These are phyloP conservation scores for Xylariaceae sp. DNA, from an alignment of 2,329 filamentous ascomycete species.

Conservation along the genomic window DNA sequence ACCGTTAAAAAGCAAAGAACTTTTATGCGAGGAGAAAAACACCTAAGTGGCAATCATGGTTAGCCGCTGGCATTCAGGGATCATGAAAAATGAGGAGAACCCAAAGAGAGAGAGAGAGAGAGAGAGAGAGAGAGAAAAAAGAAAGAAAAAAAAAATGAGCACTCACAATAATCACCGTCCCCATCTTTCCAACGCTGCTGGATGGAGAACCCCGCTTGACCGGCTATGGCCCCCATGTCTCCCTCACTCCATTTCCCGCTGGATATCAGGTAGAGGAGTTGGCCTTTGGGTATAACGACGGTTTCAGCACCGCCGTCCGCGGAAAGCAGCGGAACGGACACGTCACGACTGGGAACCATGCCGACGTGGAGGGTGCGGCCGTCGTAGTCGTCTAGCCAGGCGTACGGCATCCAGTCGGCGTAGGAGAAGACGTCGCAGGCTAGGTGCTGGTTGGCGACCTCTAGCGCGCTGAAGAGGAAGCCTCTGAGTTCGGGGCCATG, in stretches of 20 bases:
- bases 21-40: neutral
- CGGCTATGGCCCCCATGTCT: neutral
- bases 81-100: neutral
- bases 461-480: constrained; percentile 1
- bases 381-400: constrained; percentile 1
- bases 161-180: constrained; percentile 6
- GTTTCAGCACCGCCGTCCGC: neutral
- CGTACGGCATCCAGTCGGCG: constrained; percentile 1
- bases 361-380: constrained; percentile 1
- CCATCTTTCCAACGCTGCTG: constrained; percentile 3
- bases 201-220: constrained; percentile 3
- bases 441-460: neutral
- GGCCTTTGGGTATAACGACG: neutral
- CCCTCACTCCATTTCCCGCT: constrained; percentile 9
- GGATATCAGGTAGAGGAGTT: neutral
- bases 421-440: neutral
- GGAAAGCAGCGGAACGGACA: neutral
- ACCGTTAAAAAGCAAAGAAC: neutral
- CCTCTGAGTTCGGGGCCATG: neutral
- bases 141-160: neutral
- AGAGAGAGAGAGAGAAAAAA: too few relatives aligned
- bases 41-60: neutral
- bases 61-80: neutral
- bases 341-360: neutral
- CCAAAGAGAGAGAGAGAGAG: too few relatives aligned